Evolutionary conservation across 768 basidiomycete species (phyloP).

Genomic region (Lyophyllum decastes): DNA sequence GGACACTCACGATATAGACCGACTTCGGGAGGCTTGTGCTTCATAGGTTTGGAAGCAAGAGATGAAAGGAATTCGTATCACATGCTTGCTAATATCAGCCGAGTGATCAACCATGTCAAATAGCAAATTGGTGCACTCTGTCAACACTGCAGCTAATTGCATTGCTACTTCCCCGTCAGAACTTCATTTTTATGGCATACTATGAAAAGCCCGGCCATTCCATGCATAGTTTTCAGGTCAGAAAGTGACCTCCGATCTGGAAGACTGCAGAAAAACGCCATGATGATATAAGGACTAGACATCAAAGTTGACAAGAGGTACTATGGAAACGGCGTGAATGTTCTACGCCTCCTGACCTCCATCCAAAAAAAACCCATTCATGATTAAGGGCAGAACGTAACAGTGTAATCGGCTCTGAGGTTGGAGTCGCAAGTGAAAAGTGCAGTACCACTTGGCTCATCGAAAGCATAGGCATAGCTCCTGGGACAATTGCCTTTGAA

Average conservation of each 20-base stretch:
- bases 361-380: background rate
- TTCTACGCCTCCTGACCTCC: background rate
- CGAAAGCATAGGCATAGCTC: slow-evolving; percentile 45
- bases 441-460: slow-evolving; percentile 42
- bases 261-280: background rate
- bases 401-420: slow-evolving; percentile 44
- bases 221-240: too few species aligned
- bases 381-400: slow-evolving; percentile 47
- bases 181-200: too few species aligned
- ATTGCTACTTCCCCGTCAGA: too few species aligned
- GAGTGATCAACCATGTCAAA: too few species aligned
- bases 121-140: too few species aligned
- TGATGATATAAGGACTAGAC: background rate
- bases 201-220: too few species aligned
- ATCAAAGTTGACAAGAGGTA: background rate
- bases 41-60: too few species aligned
- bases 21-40: too few species aligned
- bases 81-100: too few species aligned
- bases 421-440: slow-evolving; percentile 50
- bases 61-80: too few species aligned
- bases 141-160: too few species aligned
- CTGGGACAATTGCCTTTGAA: slow-evolving; percentile 23
- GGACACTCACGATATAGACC: too few species aligned
- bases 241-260: background rate
- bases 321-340: background rate